Evolutionary conservation across 345 rosid species (phyloP).

Genomic region (Ceriops decandra): DNA sequence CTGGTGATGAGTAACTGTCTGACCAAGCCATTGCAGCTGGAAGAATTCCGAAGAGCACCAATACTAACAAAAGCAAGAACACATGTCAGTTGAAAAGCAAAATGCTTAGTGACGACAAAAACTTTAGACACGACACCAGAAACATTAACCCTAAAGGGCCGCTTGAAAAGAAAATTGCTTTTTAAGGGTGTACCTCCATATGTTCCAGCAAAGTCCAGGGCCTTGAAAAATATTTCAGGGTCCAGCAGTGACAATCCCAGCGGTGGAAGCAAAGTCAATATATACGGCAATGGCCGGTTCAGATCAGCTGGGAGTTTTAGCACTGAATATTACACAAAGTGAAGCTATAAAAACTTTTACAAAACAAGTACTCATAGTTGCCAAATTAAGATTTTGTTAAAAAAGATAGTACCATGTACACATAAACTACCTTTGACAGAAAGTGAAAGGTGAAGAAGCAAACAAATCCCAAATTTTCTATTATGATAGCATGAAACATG

Average conservation of each 20-base stretch:
- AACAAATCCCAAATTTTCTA: too few relatives aligned
- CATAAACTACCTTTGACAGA: too few relatives aligned
- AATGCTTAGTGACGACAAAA: too few relatives aligned
- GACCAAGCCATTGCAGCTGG: slow-evolving; percentile 97
- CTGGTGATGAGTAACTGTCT: slow-evolving; percentile 58
- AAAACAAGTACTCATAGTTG: too few relatives aligned
- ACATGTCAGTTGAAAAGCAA: too few relatives aligned
- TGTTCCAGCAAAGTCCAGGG: slow-evolving; percentile 91
- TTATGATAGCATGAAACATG: too few relatives aligned
- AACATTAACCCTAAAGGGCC: neutral
- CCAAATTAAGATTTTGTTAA: too few relatives aligned
- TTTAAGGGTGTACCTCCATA: slow-evolving; percentile 60
- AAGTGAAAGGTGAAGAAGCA: too few relatives aligned
- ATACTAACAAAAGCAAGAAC: slow-evolving; percentile 35
- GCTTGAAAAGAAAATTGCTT: neutral
- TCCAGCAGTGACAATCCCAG: slow-evolving; percentile 60
- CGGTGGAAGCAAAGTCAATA: slow-evolving; percentile 78
- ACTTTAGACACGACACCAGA: neutral
- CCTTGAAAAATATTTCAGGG: slow-evolving; percentile 92
- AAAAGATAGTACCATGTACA: too few relatives aligned
- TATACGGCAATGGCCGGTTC: slow-evolving; percentile 61
- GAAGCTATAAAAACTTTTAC: neutral
- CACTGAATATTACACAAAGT: slow-evolving; percentile 37
- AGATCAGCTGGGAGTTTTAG: slow-evolving; percentile 57
- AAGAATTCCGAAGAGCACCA: slow-evolving; percentile 75